Evolutionary conservation across 345 rosid species (phyloP).

Genomic region (Orychophragmus violaceus): DNA sequence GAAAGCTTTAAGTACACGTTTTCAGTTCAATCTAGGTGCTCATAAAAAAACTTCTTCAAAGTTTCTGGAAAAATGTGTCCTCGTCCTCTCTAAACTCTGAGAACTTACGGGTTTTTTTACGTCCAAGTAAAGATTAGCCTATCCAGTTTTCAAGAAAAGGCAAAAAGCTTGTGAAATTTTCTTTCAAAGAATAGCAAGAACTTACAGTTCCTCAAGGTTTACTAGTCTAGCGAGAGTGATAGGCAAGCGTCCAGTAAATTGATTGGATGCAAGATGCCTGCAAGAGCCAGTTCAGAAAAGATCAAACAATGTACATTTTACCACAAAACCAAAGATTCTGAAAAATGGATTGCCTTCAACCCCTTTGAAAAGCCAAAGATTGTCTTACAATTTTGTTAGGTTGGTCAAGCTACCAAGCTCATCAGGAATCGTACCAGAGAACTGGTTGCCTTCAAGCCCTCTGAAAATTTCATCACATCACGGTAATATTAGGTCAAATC

Average conservation of each 20-base stretch:
- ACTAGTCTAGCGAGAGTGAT: conserved; percentile 24
- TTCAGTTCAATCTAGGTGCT: not conserved
- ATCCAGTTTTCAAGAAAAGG: not conserved
- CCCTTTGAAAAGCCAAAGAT: not conserved
- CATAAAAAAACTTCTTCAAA: not conserved
- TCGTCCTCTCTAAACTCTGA: not conserved
- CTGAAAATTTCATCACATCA: not conserved
- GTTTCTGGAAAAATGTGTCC: not conserved
- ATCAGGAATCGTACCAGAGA: not conserved
- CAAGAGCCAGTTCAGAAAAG: not conserved
- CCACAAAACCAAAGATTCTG: not conserved
- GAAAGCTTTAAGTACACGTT: not conserved
- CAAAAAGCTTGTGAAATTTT: not conserved
- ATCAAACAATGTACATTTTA: not conserved
- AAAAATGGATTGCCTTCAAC: not conserved
- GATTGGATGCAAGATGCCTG: conserved; percentile 41
- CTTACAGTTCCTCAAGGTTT: conserved; percentile 24
- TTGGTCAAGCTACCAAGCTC: conserved; percentile 11
- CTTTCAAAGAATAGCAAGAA: not conserved
- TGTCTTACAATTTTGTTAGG: conserved; percentile 40
- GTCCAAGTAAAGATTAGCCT: not conserved
- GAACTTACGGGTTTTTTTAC: not conserved
- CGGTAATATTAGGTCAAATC: not conserved
- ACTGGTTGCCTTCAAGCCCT: not conserved
- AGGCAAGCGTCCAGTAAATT: conserved; percentile 37